Evolutionary conservation across 768 basidiomycete genomes (phyloP).

Genomic region (Crassisporium funariophilum): DNA sequence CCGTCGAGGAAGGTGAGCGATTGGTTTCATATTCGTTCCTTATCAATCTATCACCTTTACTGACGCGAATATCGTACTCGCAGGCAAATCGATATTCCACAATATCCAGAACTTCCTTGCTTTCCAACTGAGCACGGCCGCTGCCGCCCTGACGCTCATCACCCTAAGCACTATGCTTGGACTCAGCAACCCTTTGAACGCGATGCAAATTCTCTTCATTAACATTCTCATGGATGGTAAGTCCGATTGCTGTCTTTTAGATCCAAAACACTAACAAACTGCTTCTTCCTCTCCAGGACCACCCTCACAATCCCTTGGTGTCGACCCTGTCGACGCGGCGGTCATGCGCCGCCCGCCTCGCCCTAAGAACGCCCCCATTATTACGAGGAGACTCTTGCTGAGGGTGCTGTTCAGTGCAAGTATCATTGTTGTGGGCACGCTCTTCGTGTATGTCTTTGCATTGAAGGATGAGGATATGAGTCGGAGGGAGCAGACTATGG

Average conservation of each 20-base stretch:
- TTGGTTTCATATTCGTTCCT: not conserved
- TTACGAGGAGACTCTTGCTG: slow-evolving; percentile 68
- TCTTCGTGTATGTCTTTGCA: slow-evolving; percentile 85
- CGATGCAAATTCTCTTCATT: slow-evolving; percentile 99
- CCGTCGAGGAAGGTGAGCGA: slow-evolving; percentile 83
- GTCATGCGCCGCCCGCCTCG: slow-evolving; percentile 94
- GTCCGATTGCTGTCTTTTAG: slow-evolving; percentile 18
- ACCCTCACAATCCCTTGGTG: slow-evolving; percentile 93
- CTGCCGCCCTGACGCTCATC: slow-evolving; percentile 92
- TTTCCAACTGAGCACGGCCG: slow-evolving; percentile 98
- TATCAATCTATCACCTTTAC: slow-evolving; percentile 9
- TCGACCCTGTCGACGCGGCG: slow-evolving; percentile 92
- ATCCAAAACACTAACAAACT: slow-evolving; percentile 6
- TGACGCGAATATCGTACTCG: slow-evolving; percentile 5
- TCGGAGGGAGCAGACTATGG: slow-evolving; percentile 94
- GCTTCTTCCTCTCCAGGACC: slow-evolving; percentile 56
- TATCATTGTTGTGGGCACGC: slow-evolving; percentile 86
- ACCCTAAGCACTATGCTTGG: slow-evolving; percentile 91
- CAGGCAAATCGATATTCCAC: slow-evolving; percentile 96
- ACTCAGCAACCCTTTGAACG: slow-evolving; percentile 89
- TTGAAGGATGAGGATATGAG: slow-evolving; percentile 84
- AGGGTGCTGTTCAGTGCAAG: slow-evolving; percentile 93
- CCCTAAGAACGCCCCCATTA: slow-evolving; percentile 87
- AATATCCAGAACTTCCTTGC: slow-evolving; percentile 98
- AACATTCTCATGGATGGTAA: slow-evolving; percentile 98